Evolutionary conservation across 495 filamentous ascomycete species (phyloP).

Genomic region (Elasticomyces elasticus): DNA sequence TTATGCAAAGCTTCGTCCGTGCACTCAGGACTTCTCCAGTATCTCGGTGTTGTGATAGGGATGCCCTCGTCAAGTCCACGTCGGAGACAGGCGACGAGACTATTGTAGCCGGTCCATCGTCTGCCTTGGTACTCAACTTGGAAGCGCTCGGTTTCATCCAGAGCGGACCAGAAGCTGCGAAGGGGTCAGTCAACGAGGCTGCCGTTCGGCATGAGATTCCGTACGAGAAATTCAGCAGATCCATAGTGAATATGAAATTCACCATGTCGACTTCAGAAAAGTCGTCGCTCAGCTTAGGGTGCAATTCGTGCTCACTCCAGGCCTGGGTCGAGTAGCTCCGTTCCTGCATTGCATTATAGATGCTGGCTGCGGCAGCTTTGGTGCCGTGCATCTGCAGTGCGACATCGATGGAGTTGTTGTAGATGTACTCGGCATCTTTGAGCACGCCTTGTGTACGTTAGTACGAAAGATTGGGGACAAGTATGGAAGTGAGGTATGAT

Average conservation of each 20-base stretch:
- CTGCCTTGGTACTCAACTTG: constrained; percentile 68
- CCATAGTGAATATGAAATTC: constrained; percentile 93
- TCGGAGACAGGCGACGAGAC: constrained; percentile 75
- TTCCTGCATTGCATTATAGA: constrained; percentile 71
- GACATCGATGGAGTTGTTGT: constrained; percentile 88
- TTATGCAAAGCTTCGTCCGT: constrained; percentile 61
- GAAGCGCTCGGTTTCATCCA: constrained; percentile 53
- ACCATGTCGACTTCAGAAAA: constrained; percentile 56
- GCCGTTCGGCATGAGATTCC: neutral
- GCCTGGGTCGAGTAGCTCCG: constrained; percentile 71
- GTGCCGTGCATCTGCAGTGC: constrained; percentile 67
- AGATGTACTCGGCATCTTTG: constrained; percentile 71
- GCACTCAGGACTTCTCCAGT: constrained; percentile 70
- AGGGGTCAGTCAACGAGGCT: neutral
- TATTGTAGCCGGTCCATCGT: constrained; percentile 91
- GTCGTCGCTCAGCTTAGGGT: constrained; percentile 56
- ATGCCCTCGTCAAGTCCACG: constrained; percentile 88
- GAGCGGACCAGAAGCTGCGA: constrained; percentile 70
- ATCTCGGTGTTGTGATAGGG: constrained; percentile 78
- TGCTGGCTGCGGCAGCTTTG: constrained; percentile 67
- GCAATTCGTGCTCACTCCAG: constrained; percentile 85
- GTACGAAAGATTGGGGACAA: neutral
- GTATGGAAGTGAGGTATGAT: neutral
- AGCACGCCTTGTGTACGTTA: constrained; percentile 60
- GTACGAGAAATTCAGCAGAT: constrained; percentile 75